Base-by-base conservation (phyloP, 192 early-diverging fungal genomes). In the Coemansia reversa region DNA sequence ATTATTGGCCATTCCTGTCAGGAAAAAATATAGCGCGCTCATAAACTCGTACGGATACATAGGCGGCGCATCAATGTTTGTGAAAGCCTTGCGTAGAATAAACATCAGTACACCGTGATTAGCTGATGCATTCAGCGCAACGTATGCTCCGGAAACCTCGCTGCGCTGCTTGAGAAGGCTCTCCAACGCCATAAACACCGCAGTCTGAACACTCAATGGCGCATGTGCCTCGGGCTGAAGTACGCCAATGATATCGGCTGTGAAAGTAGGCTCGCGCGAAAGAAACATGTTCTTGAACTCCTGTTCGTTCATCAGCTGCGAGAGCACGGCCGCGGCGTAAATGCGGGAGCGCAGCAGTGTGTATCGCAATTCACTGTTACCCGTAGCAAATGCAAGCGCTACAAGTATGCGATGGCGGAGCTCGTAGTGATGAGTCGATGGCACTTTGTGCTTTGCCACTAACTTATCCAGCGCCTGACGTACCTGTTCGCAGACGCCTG, bases 101-200 rank as follows among this genome's bases (percentile, higher is more conserved):
- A 87, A 90, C 78, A 98, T 89, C 14, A 98, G 79, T 27, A 90
- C 86, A 23, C 97, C 97, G 62, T 98, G 94, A 63, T 94, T 96
- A 4, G 93, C 94, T 2, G 93, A 91, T 2, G 93, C 93, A 59
- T 94, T 96, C 54, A 97, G 73, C 1, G 94, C 92, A 14, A 90
- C 86, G 45, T 95, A 81, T 1, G 95, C 91, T 50, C 94, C 94
- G 23, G 81, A 80, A 1, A 93, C 76, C 58, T 89, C 88, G 33
- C 70, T 79, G 45, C 93, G 87, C 67, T 93, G 86, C 62, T 90
- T 88, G 20, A 91, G 85, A 50, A 99, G 79, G 45, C 85, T 90
- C 65, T 98, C 95, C 51, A 98, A 67, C 16, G 89, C 90, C 65
- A 89, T 86, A 14, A 96, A 69, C 7, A 91, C 88, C 12, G 87